These are phyloP conservation scores for Sungouiozyma intestinalis DNA, from an alignment of 805 yeast species.

Conservation along the genomic window DNA sequence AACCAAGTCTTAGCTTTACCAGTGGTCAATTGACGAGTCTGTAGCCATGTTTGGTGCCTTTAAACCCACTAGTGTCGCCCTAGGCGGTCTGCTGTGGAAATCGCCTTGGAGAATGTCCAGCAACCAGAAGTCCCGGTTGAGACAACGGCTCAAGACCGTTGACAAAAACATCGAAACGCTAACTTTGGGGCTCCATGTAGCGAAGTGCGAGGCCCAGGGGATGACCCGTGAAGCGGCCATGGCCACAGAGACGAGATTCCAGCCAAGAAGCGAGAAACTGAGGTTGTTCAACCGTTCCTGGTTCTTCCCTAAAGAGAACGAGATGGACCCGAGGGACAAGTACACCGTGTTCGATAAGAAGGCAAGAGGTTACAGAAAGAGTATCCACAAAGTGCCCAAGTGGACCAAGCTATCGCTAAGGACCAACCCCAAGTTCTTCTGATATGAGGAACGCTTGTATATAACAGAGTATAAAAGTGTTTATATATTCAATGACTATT, in stretches of 20 bases:
- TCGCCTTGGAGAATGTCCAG: constrained; percentile 69
- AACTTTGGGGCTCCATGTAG: constrained; percentile 23
- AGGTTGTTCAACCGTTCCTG: constrained; percentile 26
- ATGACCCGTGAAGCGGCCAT: constrained; percentile 13
- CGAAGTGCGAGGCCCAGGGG: constrained; percentile 17
- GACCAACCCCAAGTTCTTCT: constrained; percentile 65
- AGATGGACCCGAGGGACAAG: constrained; percentile 76
- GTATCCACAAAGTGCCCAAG: constrained; percentile 78
- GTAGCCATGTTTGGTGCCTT: constrained; percentile 25
- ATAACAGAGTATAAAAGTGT: too few relatives aligned
- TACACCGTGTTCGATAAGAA: constrained; percentile 76
- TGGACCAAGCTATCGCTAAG: constrained; percentile 83
- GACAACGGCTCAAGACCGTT: constrained; percentile 72
- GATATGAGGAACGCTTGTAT: too few relatives aligned
- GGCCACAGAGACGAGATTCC: constrained; percentile 8
- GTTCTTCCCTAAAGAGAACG: constrained; percentile 64
- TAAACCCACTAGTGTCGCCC: constrained; percentile 16
- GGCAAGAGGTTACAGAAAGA: constrained; percentile 72
- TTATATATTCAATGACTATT: too few relatives aligned
- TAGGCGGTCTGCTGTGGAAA: constrained; percentile 41
- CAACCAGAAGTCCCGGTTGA: constrained; percentile 73
- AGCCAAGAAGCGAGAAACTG: constrained; percentile 21
- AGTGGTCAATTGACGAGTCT: neutral
- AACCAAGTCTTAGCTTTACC: too few relatives aligned
- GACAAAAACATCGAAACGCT: constrained; percentile 58